phyloP scores from a whole-genome alignment of 2,329 filamentous ascomycete genomes.

The Ramularia endophylla region DNA sequence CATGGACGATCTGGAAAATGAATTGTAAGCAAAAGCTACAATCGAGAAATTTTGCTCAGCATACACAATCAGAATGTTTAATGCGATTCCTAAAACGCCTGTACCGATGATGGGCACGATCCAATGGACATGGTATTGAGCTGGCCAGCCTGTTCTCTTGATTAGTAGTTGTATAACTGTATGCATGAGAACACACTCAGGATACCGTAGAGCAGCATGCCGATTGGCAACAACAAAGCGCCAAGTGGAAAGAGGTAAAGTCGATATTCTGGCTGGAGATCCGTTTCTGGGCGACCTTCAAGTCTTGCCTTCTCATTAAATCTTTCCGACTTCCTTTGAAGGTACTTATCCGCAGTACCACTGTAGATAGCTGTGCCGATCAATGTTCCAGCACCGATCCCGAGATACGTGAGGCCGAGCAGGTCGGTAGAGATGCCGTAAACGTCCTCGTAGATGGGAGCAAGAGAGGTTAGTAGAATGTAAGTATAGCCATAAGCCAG shows the following conservation, averaged over 20 bases:
- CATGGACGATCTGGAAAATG: too few species aligned
- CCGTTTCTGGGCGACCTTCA: constrained; percentile 37
- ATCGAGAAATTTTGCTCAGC: too few species aligned
- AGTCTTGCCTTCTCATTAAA: too few species aligned
- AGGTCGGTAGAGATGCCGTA: constrained; percentile 36
- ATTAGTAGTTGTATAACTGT: too few species aligned
- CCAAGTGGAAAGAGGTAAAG: constrained; percentile 15
- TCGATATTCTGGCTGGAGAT: constrained; percentile 44
- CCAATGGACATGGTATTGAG: constrained; percentile 22
- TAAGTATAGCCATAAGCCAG: constrained; percentile 40
- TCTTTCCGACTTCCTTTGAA: constrained; percentile 21
- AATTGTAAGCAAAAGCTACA: too few species aligned
- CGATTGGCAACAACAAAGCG: constrained; percentile 19
- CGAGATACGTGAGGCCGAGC: constrained; percentile 38
- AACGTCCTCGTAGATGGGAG: constrained; percentile 34
- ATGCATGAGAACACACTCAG: too few species aligned
- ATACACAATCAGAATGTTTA: constrained; percentile 24
- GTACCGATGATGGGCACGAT: constrained; percentile 25
- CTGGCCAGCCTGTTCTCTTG: too few species aligned
- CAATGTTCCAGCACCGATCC: constrained; percentile 36
- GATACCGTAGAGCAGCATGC: constrained; percentile 30
- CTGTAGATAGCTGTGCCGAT: constrained; percentile 23
- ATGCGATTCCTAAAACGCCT: constrained; percentile 24
- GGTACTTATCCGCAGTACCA: constrained; percentile 15
- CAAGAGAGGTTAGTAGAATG: constrained; percentile 39